These are phyloP conservation scores for Dactylella cylindrospora DNA, from an alignment of 2,329 filamentous ascomycete species.

Conservation along the genomic window DNA sequence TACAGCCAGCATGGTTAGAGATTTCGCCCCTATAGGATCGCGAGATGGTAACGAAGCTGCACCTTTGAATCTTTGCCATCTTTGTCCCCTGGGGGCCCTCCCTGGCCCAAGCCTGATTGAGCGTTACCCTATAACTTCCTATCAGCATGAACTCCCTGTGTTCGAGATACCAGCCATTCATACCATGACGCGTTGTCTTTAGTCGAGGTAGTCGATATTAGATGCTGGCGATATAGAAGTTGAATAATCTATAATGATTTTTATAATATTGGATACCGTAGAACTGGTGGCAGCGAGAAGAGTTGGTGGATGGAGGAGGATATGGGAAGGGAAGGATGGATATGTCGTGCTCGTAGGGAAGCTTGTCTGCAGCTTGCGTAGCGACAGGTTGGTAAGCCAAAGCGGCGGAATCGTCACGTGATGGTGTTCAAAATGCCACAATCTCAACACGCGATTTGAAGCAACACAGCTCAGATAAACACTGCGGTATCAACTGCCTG, in stretches of 20 bases:
- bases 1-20: slow-evolving; percentile 2
- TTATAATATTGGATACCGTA: background rate
- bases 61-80: slow-evolving; percentile 96
- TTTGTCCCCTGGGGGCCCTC: slow-evolving; percentile 69
- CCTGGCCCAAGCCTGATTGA: slow-evolving; percentile 81
- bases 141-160: slow-evolving; percentile 5
- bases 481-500: background rate
- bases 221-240: no score
- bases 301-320: slow-evolving; percentile 10
- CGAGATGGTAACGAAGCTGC: slow-evolving; percentile 46
- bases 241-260: slow-evolving; percentile 1
- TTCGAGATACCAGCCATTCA: background rate
- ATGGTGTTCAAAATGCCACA: slow-evolving; percentile 16
- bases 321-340: background rate
- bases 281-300: slow-evolving; percentile 2
- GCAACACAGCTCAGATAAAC: background rate
- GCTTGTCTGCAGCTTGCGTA: slow-evolving; percentile 34
- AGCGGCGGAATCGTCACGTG: slow-evolving; percentile 2
- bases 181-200: slow-evolving; percentile 43
- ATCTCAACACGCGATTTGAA: slow-evolving; percentile 7
- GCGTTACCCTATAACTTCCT: slow-evolving; percentile 67
- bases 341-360: background rate
- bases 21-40: background rate
- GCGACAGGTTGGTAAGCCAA: slow-evolving; percentile 12
- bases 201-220: background rate